Base-by-base conservation (phyloP, 257 asterid genomes). In the Jacaranda copaia region DNA sequence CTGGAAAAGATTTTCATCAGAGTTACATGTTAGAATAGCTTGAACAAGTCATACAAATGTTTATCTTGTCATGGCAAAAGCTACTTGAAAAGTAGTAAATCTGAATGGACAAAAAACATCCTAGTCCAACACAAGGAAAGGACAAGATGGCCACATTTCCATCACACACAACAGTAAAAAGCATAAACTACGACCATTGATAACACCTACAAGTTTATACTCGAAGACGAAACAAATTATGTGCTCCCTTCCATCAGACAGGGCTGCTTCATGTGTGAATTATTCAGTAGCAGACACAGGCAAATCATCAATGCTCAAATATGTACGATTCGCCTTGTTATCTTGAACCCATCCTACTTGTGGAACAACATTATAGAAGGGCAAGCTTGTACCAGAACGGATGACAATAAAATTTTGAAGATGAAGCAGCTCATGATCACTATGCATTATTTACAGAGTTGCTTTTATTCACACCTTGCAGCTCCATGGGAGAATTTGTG, bases 401-500 rank as follows among this genome's bases (percentile, higher is more conserved):
- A 57, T 51, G 67, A 25, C 66, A 35, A 60, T 19, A 48, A 45
- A n/a, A 55, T 43, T 48, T 18, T 51, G 70, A 64, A 49, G 68
- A 51, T 55, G 58, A 19, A 53, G 61, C 40, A 53, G n/a, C 40
- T 65, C 39, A 45, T 56, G 39, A 72, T 73, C 74, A 20, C 74
- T 80, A 72, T 1, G 79, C 81, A 79, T 88, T 93, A 77, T 81
- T 87, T 62, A 76, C 84, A 19, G 95, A 88, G 86, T 85, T 92
- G 57, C 89, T 90, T 81, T 90, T 91, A 79, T 89, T 95, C 82
- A 85, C 98, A 51, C 94, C 96, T 82, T 90, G 97, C 81, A 91
- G 82, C 66, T 95, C 98, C 98, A 93, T 86, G 0, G 98, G 91
- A 64, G 98, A 93, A 84, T 93, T 95, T 38, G 88, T 68, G 60